Conservation (phyloP, 495 filamentous ascomycete genomes). For the Penicillium manginii region DNA sequence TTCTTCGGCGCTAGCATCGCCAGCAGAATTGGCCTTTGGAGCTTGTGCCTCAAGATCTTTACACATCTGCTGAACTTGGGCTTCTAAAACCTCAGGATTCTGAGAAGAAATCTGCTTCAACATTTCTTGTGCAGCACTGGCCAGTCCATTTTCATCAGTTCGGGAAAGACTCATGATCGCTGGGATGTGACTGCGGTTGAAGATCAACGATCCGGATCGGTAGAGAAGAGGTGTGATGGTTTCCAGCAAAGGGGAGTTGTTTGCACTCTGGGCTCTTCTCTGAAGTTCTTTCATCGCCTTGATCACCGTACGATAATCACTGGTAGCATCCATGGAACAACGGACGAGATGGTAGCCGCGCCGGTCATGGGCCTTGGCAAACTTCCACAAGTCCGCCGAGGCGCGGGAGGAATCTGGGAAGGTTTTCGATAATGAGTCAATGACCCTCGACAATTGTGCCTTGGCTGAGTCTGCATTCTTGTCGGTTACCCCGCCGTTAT, state of each 20-base stretch:
- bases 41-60: conserved; percentile 80
- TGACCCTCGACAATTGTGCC: conserved; percentile 64
- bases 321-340: conserved; percentile 82
- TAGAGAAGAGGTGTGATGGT: conserved; percentile 85
- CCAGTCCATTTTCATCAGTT: conserved; percentile 77
- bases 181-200: conserved; percentile 91
- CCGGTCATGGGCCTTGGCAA: conserved; percentile 89
- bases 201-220: conserved; percentile 78
- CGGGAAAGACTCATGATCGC: conserved; percentile 85
- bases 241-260: conserved; percentile 65
- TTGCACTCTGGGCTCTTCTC: conserved; percentile 74
- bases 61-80: conserved; percentile 90
- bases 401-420: conserved; percentile 73
- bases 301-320: conserved; percentile 87
- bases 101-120: conserved; percentile 88
- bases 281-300: conserved; percentile 89
- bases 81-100: conserved; percentile 87
- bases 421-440: conserved; percentile 70
- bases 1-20: conserved; percentile 73
- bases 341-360: conserved; percentile 87
- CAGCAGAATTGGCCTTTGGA: conserved; percentile 65
- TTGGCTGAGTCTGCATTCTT: conserved; percentile 70
- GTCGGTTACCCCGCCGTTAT: conserved; percentile 83
- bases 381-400: conserved; percentile 78
- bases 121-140: conserved; percentile 81